Percentiles rank a stretch among this genome's conserved stretches.
Evolutionary conservation across 2,329 filamentous ascomycete species (phyloP).

Genomic region (Fusarium staphyleae): DNA sequence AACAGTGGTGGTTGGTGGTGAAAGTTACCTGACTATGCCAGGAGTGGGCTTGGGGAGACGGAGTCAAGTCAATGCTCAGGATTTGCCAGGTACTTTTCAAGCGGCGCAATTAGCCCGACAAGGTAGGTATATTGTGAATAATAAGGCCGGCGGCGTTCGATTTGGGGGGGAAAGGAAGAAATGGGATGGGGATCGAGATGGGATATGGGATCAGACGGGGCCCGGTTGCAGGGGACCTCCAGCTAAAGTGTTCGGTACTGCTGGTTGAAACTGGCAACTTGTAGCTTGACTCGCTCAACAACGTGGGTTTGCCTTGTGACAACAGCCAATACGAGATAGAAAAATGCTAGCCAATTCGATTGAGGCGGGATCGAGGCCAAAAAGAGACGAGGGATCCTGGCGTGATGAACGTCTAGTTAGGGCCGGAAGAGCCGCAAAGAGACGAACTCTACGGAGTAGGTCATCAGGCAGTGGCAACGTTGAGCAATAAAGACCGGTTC

Average conservation of each 20-base stretch:
- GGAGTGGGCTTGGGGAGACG: slow-evolving; percentile 11
- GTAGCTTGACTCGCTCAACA: slow-evolving; percentile 22
- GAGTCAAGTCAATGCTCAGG: slow-evolving; percentile 18
- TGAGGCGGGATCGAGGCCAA: slow-evolving; percentile 22
- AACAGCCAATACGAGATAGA: slow-evolving; percentile 2
- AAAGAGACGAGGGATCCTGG: slow-evolving; percentile 9
- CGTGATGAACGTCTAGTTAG: slow-evolving; percentile 20
- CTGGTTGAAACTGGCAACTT: slow-evolving; percentile 6
- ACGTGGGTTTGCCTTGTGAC: slow-evolving; percentile 5
- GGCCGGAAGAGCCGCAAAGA: slow-evolving; percentile 33
- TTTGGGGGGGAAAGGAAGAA: slow-evolving; percentile 19
- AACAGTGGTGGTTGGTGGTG: slow-evolving; percentile 22
- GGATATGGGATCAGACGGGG: slow-evolving; percentile 30
- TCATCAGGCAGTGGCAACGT: slow-evolving; percentile 8
- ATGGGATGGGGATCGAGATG: slow-evolving; percentile 35
- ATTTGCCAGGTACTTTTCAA: slow-evolving; percentile 16
- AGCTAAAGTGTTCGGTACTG: slow-evolving; percentile 21
- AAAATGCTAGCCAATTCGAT: slow-evolving; percentile 9
- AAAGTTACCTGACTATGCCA: slow-evolving; percentile 26
- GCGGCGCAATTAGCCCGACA: slow-evolving; percentile 25
- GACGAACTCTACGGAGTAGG: slow-evolving; percentile 18
- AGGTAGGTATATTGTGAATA: slow-evolving; percentile 28
- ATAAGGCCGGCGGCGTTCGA: slow-evolving; percentile 23
- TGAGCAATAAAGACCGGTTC: background rate
- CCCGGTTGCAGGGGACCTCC: slow-evolving; percentile 32